Evolutionary conservation across 345 rosid genomes (phyloP), one percentile per base, ranked within the genome.

Genomic region (Kernera saxatilis): DNA sequence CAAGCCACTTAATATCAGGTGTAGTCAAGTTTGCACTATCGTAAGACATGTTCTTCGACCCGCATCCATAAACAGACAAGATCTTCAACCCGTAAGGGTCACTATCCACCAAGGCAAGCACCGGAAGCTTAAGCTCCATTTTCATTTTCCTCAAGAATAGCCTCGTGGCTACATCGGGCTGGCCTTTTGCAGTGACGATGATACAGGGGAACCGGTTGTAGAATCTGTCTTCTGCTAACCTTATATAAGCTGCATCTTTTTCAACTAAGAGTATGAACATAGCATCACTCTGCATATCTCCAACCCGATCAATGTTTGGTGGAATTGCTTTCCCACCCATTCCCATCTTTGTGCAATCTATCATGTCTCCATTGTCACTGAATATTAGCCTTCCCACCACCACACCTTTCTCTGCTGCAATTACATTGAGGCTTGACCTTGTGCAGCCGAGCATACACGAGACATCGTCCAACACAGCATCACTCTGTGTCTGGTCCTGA

Each of bases 241-340:
- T 77, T 0, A 94, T 94, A 51, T 87, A 94, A 17, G 99, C 99
- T 13, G 99, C 97, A 75, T 94, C 99, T 64, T 94, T 94, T 72
- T 91, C 97, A 17, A 94, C 97, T 64, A 94, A 75, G 12, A 91
- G 80, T 49, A 94, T 88, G 51, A 94, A 94, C 77, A 80, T 46
- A 0, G 99, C 99, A 75, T 94, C 99, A 15, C 95, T 89, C 74
- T 82, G 82, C 99, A 94, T 91, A 69, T 91, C 96, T 4, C 97
- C 99, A 7, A 94, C 99, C 32, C 99, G 67, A 19, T 94, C 97
- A 0, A 94, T 94, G 49, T 94, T 94, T 0, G 97, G 99, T 1
- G 99, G 99, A 13, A 94, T 94, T 0, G 97, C 99, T 78, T 94
- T 94, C 55, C 97, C 97, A n/a, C 95, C 99, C 89, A 94, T 91